Evolutionary conservation across 2,329 filamentous ascomycete species (phyloP).

Genomic region (Fusarium pilosicola): DNA sequence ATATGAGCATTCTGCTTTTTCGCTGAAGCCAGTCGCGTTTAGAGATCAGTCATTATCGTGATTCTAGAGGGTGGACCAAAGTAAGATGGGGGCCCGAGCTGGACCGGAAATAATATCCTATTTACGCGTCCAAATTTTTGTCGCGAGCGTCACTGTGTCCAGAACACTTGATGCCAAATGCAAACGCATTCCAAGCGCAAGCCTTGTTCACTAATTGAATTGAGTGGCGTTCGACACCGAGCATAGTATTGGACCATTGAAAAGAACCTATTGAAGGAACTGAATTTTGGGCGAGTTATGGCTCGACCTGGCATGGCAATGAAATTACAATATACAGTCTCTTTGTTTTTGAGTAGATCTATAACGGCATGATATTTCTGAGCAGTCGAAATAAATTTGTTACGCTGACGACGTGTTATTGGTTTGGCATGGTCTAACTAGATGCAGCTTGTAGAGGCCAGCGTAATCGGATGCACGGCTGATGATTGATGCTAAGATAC

Average conservation of each 20-base stretch:
- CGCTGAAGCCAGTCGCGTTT: background rate
- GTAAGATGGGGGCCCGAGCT: background rate
- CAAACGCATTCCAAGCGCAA: background rate
- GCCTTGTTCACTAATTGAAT: no score
- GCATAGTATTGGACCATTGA: rapidly evolving
- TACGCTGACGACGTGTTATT: no score
- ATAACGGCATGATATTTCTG: background rate
- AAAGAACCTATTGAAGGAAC: background rate
- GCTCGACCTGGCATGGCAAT: background rate
- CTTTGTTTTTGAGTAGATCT: background rate
- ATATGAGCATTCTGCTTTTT: background rate
- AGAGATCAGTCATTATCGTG: background rate
- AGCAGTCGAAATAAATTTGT: no score
- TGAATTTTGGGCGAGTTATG: background rate
- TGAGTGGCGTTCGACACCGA: background rate
- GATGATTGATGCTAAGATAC: background rate
- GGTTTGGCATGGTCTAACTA: background rate
- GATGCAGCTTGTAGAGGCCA: background rate
- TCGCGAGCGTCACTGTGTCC: background rate
- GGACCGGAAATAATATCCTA: background rate
- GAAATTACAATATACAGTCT: rapidly evolving
- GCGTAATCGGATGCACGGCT: background rate
- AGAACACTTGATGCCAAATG: background rate
- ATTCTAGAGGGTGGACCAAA: background rate
- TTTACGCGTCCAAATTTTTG: background rate